These are phyloP conservation scores for Areca catechu DNA, from an alignment of 176 grass and related monocot species.

Conservation along the genomic window DNA sequence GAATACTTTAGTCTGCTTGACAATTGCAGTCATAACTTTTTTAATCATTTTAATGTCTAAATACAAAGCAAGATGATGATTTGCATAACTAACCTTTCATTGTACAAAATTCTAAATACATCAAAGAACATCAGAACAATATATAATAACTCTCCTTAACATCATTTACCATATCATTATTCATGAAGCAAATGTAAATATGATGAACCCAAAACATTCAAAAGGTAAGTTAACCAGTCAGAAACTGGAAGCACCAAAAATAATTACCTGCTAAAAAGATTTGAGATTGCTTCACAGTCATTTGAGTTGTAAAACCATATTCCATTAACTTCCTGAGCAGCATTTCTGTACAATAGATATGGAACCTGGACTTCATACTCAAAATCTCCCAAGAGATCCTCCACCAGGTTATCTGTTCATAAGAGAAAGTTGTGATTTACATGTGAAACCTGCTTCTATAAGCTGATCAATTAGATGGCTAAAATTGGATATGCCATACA, in stretches of 20 bases:
- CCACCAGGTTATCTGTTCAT: slow-evolving; percentile 48
- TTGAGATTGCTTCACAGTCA: slow-evolving; percentile 49
- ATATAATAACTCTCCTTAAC: too few species aligned
- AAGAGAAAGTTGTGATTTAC: slow-evolving; percentile 3
- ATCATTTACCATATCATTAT: too few species aligned
- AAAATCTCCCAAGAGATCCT: slow-evolving; percentile 45
- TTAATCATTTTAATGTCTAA: too few species aligned
- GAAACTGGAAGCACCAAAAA: neutral
- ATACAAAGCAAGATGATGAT: too few species aligned
- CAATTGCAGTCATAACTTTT: too few species aligned
- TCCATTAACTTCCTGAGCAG: slow-evolving; percentile 35
- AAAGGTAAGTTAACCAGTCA: neutral
- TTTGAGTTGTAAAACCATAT: slow-evolving; percentile 59
- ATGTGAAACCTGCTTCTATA: neutral
- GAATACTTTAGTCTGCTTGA: too few species aligned
- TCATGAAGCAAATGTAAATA: too few species aligned
- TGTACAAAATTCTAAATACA: too few species aligned
- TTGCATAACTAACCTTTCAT: too few species aligned
- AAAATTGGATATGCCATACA: neutral
- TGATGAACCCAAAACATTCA: neutral
- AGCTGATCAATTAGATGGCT: neutral
- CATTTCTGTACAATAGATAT: slow-evolving; percentile 44
- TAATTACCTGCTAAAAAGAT: slow-evolving; percentile 41
- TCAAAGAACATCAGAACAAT: too few species aligned
- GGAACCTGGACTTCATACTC: slow-evolving; percentile 34